Percentiles rank a stretch among this genome's conserved stretches.
phyloP scores from a whole-genome alignment of 1,284 basidiomycete species.

The Heterobasidion annosum region DNA sequence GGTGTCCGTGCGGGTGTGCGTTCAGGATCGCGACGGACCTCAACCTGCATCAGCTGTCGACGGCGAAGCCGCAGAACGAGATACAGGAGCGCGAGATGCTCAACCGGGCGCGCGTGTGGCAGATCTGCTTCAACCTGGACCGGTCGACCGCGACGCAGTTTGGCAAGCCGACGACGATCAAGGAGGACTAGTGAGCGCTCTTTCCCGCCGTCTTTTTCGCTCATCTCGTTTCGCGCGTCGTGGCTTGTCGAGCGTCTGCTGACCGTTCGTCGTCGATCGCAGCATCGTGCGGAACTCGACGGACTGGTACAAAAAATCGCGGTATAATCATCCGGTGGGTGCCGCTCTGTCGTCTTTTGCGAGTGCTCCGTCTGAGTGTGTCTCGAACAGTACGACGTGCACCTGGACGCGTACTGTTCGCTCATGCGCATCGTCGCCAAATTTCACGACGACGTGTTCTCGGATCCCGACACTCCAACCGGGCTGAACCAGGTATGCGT shows the following conservation, averaged over 20 bases:
- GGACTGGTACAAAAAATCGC: slow-evolving; percentile 70
- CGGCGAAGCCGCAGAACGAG: slow-evolving; percentile 50
- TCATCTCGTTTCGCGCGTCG: neutral
- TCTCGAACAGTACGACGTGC: slow-evolving; percentile 52
- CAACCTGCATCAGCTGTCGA: slow-evolving; percentile 67
- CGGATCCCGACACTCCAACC: slow-evolving; percentile 57
- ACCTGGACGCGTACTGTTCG: slow-evolving; percentile 63
- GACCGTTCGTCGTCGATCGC: neutral
- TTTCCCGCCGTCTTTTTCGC: neutral
- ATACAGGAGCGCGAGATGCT: slow-evolving; percentile 71
- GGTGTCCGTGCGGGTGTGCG: neutral
- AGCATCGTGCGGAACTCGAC: slow-evolving; percentile 66
- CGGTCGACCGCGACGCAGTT: slow-evolving; percentile 79
- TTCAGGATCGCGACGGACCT: slow-evolving; percentile 72
- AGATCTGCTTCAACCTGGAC: slow-evolving; percentile 82
- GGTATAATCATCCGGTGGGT: slow-evolving; percentile 49
- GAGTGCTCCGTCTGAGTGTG: neutral
- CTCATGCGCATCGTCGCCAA: slow-evolving; percentile 60
- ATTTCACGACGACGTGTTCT: slow-evolving; percentile 72
- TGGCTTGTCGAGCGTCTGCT: neutral
- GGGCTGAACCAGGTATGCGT: slow-evolving; percentile 58
- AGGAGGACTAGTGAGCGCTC: slow-evolving; percentile 64
- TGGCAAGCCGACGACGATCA: slow-evolving; percentile 80
- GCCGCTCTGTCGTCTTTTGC: neutral
- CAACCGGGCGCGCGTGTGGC: slow-evolving; percentile 77